phyloP scores from a whole-genome alignment of 345 rosid genomes.

The Hirschfeldia incana region DNA sequence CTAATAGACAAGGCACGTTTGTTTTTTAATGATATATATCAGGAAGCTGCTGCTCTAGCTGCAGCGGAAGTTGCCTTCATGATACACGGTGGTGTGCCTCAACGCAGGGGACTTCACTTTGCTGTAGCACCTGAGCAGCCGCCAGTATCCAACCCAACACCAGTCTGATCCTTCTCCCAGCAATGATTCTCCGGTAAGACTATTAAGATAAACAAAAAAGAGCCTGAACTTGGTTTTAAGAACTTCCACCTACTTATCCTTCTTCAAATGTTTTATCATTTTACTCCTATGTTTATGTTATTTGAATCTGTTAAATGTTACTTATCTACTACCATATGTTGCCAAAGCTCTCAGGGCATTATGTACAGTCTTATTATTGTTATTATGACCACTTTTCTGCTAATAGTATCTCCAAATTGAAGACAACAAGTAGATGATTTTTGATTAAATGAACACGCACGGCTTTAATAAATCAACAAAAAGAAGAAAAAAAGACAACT shows the following conservation, averaged over 20 bases:
- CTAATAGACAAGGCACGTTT: background rate
- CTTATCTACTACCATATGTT: slow-evolving; percentile 12
- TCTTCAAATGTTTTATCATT: slow-evolving; percentile 17
- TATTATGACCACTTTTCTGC: background rate
- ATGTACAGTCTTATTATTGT: slow-evolving; percentile 23
- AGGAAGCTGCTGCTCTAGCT: slow-evolving; percentile 93
- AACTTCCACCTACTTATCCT: slow-evolving; percentile 26
- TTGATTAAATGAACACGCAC: background rate
- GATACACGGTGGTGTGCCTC: slow-evolving; percentile 61
- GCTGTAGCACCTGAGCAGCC: slow-evolving; percentile 65
- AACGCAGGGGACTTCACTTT: slow-evolving; percentile 71
- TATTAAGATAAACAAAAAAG: background rate
- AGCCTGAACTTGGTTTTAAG: slow-evolving; percentile 26
- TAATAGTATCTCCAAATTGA: background rate
- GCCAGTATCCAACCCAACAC: slow-evolving; percentile 33
- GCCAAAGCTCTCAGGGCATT: slow-evolving; percentile 5
- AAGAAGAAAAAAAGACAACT: background rate
- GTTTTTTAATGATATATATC: slow-evolving; percentile 16
- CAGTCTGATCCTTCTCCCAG: slow-evolving; percentile 10
- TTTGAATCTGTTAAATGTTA: slow-evolving; percentile 16
- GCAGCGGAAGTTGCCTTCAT: slow-evolving; percentile 92
- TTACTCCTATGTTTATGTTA: slow-evolving; percentile 19
- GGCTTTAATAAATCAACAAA: background rate
- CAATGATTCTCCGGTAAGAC: slow-evolving; percentile 16
- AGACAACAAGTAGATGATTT: background rate